Evolutionary conservation across 176 grass and related monocot species (phyloP).

Genomic region (Carex pumila): DNA sequence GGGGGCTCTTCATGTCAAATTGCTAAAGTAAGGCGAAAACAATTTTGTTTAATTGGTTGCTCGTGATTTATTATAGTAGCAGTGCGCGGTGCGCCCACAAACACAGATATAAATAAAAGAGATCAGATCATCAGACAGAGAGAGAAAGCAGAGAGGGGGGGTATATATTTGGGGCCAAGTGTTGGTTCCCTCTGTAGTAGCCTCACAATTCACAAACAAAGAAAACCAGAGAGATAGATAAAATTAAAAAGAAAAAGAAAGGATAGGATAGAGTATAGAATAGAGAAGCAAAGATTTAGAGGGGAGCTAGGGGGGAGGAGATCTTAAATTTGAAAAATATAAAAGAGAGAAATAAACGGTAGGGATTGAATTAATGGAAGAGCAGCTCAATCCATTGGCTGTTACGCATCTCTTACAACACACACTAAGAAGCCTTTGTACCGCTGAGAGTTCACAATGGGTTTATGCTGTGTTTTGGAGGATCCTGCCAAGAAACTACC

Average conservation of each 20-base stretch:
- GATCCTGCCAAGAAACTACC: slow-evolving; percentile 82
- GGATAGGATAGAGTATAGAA: slow-evolving; percentile 15
- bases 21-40: not conserved
- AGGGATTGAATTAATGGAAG: slow-evolving; percentile 42
- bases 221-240: not conserved
- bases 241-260: not conserved
- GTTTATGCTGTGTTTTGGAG: slow-evolving; percentile 93
- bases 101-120: slow-evolving; percentile 12
- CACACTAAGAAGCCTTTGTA: slow-evolving; percentile 87
- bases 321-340: not conserved
- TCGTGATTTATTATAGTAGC: slow-evolving; percentile 19
- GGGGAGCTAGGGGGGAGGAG: not conserved
- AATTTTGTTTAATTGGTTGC: not conserved
- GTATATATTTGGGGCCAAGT: slow-evolving; percentile 65
- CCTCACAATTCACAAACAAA: slow-evolving; percentile 44
- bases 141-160: not conserved
- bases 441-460: slow-evolving; percentile 57
- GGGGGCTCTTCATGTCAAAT: slow-evolving; percentile 18
- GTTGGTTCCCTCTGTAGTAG: slow-evolving; percentile 39
- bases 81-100: slow-evolving; percentile 28
- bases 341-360: not conserved
- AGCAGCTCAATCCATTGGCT: slow-evolving; percentile 74
- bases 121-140: not conserved
- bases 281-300: not conserved
- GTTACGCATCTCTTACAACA: slow-evolving; percentile 87